A percentile compares a stretch with the other conserved stretches of the same genome.
Conservation (phyloP, 23 red algal genomes). For the Gracilaria caudata region DNA sequence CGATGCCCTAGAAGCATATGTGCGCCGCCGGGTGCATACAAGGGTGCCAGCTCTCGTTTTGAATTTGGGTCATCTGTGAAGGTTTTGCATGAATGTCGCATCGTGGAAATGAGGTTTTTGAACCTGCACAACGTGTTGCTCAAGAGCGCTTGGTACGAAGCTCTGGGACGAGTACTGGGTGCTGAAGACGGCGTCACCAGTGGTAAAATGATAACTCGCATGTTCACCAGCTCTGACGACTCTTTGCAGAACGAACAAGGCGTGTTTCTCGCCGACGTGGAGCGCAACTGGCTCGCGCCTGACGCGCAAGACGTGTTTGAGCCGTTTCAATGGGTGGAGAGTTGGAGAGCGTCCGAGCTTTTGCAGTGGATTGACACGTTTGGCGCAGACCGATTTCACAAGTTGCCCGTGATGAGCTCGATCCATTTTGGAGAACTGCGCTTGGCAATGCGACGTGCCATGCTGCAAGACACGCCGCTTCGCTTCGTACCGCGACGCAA, state of each 20-base stretch:
- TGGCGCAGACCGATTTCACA: conserved; percentile 1
- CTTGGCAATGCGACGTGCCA: conserved; percentile 11
- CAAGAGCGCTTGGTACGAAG: conserved; percentile 85
- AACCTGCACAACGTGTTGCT: conserved; percentile 76
- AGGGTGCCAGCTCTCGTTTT: neutral
- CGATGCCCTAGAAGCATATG: conserved; percentile 74
- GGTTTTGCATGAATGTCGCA: conserved; percentile 28
- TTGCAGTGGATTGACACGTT: conserved; percentile 40
- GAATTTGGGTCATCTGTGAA: conserved; percentile 7
- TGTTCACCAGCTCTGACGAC: conserved; percentile 35
- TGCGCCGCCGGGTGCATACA: conserved; percentile 38
- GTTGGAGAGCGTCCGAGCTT: conserved; percentile 69
- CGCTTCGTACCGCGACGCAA: conserved; percentile 20
- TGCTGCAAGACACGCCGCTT: neutral
- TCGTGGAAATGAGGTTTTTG: conserved; percentile 75
- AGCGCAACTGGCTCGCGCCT: neutral
- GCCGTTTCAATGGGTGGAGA: conserved; percentile 30
- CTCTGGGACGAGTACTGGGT: conserved; percentile 49
- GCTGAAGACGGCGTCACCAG: conserved; percentile 46
- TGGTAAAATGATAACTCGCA: conserved; percentile 76
- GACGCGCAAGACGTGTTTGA: neutral
- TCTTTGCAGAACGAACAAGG: neutral
- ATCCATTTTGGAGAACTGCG: conserved; percentile 50
- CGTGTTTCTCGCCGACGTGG: neutral
- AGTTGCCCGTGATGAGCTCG: conserved; percentile 6